Conservation (phyloP, 768 basidiomycete genomes). For the Pulveroboletus sp. region DNA sequence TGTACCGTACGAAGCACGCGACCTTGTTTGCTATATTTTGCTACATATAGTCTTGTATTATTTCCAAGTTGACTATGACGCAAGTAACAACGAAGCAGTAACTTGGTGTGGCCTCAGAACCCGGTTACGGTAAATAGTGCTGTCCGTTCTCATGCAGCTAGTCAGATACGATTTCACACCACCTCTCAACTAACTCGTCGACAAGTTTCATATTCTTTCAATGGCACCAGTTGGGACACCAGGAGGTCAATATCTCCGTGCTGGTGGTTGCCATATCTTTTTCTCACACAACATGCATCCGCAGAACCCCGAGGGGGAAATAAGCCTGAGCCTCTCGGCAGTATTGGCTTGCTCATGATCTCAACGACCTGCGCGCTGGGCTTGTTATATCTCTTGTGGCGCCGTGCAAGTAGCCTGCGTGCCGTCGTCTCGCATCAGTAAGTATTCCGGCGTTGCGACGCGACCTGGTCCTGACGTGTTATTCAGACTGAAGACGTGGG, state of each 20-base stretch:
- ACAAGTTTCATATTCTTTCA: not conserved
- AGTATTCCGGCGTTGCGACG: constrained; percentile 19
- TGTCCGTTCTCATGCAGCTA: too few species aligned
- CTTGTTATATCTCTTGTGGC: constrained; percentile 59
- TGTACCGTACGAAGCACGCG: constrained; percentile 3
- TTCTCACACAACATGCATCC: too few species aligned
- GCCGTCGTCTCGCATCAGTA: constrained; percentile 61
- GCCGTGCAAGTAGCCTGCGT: constrained; percentile 51
- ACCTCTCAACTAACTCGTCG: too few species aligned
- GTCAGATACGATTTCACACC: not conserved
- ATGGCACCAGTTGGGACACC: constrained; percentile 25
- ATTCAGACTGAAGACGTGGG: constrained; percentile 55
- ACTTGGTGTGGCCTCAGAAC: too few species aligned
- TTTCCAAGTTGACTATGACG: too few species aligned
- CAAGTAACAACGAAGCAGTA: too few species aligned
- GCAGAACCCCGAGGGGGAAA: constrained; percentile 56
- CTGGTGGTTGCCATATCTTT: too few species aligned
- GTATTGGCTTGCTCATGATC: constrained; percentile 49
- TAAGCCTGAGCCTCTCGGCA: constrained; percentile 64
- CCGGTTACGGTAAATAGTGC: too few species aligned
- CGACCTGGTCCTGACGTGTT: not conserved
- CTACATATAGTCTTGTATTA: constrained; percentile 8
- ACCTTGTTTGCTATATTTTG: constrained; percentile 7
- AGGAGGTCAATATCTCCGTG: constrained; percentile 22
- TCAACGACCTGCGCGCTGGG: constrained; percentile 57